Conservation (phyloP, 1,284 basidiomycete genomes). For the Tilletia indica region DNA sequence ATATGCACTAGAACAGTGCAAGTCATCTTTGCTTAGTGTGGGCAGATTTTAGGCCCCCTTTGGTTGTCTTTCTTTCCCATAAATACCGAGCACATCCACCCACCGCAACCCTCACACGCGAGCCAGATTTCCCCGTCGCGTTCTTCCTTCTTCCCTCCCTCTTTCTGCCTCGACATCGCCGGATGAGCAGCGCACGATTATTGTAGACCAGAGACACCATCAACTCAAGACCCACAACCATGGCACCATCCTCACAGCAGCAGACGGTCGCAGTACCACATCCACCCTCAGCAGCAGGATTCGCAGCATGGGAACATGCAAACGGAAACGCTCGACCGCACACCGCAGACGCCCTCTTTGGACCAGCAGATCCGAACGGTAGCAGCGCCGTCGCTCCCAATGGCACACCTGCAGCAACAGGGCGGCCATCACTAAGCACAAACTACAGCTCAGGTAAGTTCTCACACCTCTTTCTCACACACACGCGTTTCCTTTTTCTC, state of each 20-base stretch:
- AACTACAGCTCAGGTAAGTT: conserved; percentile 7
- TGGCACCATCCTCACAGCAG: background rate
- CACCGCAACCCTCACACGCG: too few relatives aligned
- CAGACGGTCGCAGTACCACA: background rate
- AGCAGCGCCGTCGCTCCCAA: background rate
- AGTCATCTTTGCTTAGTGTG: too few relatives aligned
- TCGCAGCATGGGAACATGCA: conserved; percentile 44
- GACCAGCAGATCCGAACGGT: background rate
- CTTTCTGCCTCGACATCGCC: too few relatives aligned
- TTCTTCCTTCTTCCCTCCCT: too few relatives aligned
- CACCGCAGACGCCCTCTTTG: conserved; percentile 49
- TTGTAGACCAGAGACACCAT: background rate
- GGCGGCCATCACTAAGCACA: background rate
- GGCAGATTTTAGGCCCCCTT: too few relatives aligned
- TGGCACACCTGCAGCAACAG: background rate
- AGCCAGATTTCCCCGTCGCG: too few relatives aligned
- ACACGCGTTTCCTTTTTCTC: too few relatives aligned
- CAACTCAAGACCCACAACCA: background rate
- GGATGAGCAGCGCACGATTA: too few relatives aligned
- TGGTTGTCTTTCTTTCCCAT: too few relatives aligned
- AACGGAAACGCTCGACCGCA: conserved; percentile 42
- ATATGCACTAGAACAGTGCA: too few relatives aligned
- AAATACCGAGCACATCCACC: too few relatives aligned
- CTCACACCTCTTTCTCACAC: background rate
- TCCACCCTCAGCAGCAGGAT: conserved; percentile 26